Evolutionary conservation across 75 land plant species (phyloP), one percentile per base, ranked within the genome.

Genomic region (Pseudotsuga menziesii): DNA sequence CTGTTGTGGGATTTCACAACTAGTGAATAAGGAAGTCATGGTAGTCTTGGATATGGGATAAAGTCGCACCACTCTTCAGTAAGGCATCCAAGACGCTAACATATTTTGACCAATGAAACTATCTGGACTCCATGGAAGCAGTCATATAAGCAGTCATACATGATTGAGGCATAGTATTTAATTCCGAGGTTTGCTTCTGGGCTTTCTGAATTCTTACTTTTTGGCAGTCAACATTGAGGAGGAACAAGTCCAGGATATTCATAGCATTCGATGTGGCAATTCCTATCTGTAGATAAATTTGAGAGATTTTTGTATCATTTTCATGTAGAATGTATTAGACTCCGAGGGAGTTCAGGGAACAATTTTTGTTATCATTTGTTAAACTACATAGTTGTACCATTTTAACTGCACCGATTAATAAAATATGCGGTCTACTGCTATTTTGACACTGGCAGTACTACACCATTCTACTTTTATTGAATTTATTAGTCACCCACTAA

Each of bases 271-370:
- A 69, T 69, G 72, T 52, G 72, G 72, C 44, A 69, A 41, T 69
- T 41, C 52, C 39, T 41, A 35, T 69, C 36, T 69, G 72, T 69
- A 69, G 48, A 69, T 69, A 69, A 69, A 39, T 69, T 69, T 69
- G 72, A 69, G 72, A 41, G 36, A 39, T 69, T 41, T 67, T 69
- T 69, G 72, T 41, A 69, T 36, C 52, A 23, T 20, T 20, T 69
- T 52, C 41, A 69, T 29, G 69, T 64, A 64, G 69, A 64, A 35
- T 16, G 32, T 16, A 64, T 64, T 64, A 12, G 13, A 12, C 11
- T 32, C 12, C 20, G 7, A 22, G 39, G 22, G 19, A 69, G 12
- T 41, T 8, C n/a, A 44, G 52, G 72, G 23, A 32, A 36, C 52
- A 69, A 20, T 20, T 69, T 69, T 69, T 69, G 72, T 69, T 22